Base-by-base conservation (phyloP, 2,329 filamentous ascomycete species). In the Trichophyton simii region DNA sequence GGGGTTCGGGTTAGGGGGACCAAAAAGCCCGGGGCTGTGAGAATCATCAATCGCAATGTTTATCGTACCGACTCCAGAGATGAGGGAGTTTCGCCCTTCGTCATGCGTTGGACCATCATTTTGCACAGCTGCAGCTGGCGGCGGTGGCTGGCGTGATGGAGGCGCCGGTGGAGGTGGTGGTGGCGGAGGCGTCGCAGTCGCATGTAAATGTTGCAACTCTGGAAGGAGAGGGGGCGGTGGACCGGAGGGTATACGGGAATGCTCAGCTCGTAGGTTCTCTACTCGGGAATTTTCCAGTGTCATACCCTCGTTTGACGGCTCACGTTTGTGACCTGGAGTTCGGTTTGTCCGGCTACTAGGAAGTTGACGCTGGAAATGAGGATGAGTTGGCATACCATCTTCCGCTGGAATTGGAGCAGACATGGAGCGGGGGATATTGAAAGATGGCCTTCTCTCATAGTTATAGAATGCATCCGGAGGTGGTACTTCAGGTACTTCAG, bases 191-290 rank as follows among this genome's bases (percentile, higher is more conserved):
- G 79, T 79, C 0, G 81, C 81, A 9, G 81, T 81, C 8, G 71
- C 75, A 25, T 78, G 79, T 15, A 86, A 74, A 69, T 86, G 83
- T 67, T 84, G 82, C 8, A 86, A 76, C 67, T 86, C 82, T 5
- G 83, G 81, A 18, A 86, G 76, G 8, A 84, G 73, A 8, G 80
- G 79, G 11, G 81, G 80, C 11, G 31, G n/a, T 15, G 50, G 50
- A 5, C 50, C 50, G n/a, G 50, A 54, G 15, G 50, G 31, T 13
- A 54, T 54, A 7, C 50, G 50, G 5, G 50, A n/a, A 25, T 66
- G 58, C 11, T 67, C 61, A 20, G 66, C 52, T 25, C 34, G 55
- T 54, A 64, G 38, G 62, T 61, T 60, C 46, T 60, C 28, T 46
- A 59, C 11, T 62, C 61, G 59, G 34, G 61, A 28, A 61, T 57